Evolutionary conservation across 176 grass and related monocot genomes (phyloP).

Genomic region (Guadua angustifolia): DNA sequence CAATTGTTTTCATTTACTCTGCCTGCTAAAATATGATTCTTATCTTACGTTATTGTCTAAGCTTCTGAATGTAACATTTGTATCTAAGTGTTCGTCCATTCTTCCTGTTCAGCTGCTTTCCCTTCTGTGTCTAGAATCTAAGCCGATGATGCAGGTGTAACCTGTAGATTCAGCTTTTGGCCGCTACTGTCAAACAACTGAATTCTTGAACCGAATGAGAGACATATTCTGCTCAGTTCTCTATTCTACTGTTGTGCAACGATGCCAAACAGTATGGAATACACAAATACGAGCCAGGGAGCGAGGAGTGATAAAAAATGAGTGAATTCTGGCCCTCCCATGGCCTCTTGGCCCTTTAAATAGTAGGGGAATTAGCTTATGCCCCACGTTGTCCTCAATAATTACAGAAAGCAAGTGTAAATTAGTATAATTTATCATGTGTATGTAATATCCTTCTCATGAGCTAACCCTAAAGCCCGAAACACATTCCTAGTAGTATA

Average conservation of each 20-base stretch:
- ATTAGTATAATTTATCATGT: too few species aligned
- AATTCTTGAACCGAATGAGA: slow-evolving; percentile 28
- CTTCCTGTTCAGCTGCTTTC: not conserved
- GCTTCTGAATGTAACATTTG: slow-evolving; percentile 10
- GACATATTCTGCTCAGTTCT: slow-evolving; percentile 9
- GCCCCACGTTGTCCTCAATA: too few species aligned
- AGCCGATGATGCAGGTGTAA: not conserved
- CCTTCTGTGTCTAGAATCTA: not conserved
- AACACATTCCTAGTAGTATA: too few species aligned
- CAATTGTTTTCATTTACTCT: not conserved
- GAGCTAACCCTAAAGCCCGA: too few species aligned
- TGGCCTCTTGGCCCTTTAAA: too few species aligned
- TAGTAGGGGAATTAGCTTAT: too few species aligned
- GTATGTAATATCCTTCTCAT: too few species aligned
- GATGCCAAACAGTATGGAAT: too few species aligned
- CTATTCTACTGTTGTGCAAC: not conserved
- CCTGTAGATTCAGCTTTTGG: slow-evolving; percentile 3
- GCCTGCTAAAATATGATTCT: not conserved
- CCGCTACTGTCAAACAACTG: slow-evolving; percentile 23
- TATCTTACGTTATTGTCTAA: not conserved
- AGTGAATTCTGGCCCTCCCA: too few species aligned
- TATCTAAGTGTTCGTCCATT: not conserved
- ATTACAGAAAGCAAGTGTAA: too few species aligned
- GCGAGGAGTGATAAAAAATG: too few species aligned
- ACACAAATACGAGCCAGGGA: too few species aligned